Evolutionary conservation across 1,139 yeast genomes (phyloP).

Genomic region (Debaryomyces fabryi): DNA sequence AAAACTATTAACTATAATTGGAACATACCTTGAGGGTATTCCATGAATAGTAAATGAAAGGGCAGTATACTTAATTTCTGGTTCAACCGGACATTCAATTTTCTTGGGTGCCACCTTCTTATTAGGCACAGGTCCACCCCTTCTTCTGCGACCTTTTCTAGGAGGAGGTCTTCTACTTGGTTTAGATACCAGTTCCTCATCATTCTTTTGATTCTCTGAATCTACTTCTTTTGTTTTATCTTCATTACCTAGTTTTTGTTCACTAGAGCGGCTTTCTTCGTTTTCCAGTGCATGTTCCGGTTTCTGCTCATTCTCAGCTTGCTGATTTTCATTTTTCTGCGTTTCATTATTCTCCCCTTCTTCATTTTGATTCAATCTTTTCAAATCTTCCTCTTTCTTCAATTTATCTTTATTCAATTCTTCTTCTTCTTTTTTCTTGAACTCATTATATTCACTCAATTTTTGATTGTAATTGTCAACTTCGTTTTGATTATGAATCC

Average conservation of each 20-base stretch:
- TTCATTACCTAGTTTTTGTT: conserved; percentile 19
- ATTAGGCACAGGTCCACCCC: conserved; percentile 21
- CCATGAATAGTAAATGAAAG: conserved; percentile 65
- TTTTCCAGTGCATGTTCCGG: background rate
- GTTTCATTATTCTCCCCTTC: conserved; percentile 14
- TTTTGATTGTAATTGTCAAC: conserved; percentile 50
- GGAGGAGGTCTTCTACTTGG: conserved; percentile 25
- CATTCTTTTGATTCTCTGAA: conserved; percentile 11
- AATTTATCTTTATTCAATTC: conserved; percentile 30
- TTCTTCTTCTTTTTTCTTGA: conserved; percentile 26
- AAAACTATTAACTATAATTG: conserved; percentile 72
- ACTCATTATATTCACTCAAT: conserved; percentile 32
- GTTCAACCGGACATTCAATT: conserved; percentile 37
- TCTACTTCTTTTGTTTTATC: conserved; percentile 18
- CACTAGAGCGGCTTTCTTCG: conserved; percentile 10
- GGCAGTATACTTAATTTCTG: conserved; percentile 55
- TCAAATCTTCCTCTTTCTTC: conserved; percentile 12
- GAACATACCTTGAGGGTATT: conserved; percentile 66
- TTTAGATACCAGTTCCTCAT: conserved; percentile 12
- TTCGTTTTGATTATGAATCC: conserved; percentile 58
- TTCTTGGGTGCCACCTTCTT: conserved; percentile 26
- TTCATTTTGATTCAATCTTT: conserved; percentile 16
- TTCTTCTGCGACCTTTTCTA: conserved; percentile 24
- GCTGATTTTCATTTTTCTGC: conserved; percentile 14
- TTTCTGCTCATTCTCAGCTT: background rate